phyloP scores from a whole-genome alignment of 148 eudicot species.

The Camellia lanceoleosa region DNA sequence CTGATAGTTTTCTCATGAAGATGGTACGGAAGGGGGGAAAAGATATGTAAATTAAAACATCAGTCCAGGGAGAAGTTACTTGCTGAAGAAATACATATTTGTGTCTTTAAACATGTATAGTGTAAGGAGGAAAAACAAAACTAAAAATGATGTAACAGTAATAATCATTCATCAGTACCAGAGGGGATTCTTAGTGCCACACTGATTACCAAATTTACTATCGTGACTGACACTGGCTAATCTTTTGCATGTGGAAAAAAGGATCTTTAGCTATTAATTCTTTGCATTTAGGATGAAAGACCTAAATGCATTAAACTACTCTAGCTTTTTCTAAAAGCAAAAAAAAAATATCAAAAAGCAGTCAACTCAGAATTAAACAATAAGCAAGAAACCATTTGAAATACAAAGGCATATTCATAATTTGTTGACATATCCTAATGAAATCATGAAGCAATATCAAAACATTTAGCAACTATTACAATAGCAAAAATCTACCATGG shows the following conservation, averaged over 20 bases:
- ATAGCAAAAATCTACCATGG: neutral
- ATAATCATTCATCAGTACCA: neutral
- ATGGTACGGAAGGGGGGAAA: neutral
- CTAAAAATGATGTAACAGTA: neutral
- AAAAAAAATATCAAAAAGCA: too few relatives aligned
- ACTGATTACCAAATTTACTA: neutral
- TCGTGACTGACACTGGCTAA: neutral
- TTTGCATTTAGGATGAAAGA: neutral
- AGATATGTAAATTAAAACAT: neutral
- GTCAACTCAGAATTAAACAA: neutral
- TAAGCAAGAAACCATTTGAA: neutral
- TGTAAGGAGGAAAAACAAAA: neutral
- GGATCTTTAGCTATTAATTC: neutral
- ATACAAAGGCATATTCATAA: neutral
- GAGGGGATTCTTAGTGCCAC: neutral
- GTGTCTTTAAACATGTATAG: neutral
- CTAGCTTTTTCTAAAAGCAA: too few relatives aligned
- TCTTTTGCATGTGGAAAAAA: neutral
- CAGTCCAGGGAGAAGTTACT: neutral
- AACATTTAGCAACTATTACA: neutral
- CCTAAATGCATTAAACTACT: neutral
- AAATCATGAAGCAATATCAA: neutral
- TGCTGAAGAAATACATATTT: neutral
- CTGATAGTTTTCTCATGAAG: neutral
- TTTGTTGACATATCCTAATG: neutral